Evolutionary conservation across 2,329 filamentous ascomycete species (phyloP).

Genomic region (Drechmeria coniospora): DNA sequence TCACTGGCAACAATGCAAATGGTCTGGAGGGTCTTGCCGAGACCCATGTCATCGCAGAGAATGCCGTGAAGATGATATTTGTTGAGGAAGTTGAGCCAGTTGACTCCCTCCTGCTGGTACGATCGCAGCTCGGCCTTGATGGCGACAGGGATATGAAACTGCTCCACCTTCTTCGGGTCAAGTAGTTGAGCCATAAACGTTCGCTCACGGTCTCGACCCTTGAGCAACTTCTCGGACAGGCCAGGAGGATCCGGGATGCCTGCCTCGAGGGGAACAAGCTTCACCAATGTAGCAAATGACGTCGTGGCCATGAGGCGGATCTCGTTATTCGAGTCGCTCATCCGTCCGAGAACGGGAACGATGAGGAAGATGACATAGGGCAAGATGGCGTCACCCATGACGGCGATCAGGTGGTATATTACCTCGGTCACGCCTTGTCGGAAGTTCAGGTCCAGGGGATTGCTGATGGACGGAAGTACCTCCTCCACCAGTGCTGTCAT

Average conservation of each 20-base stretch:
- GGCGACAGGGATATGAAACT: constrained; percentile 82
- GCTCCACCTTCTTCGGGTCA: constrained; percentile 91
- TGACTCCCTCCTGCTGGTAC: constrained; percentile 97
- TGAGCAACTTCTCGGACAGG: constrained; percentile 71
- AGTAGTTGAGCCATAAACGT: constrained; percentile 95
- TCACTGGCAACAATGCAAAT: constrained; percentile 97
- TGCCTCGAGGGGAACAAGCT: constrained; percentile 89
- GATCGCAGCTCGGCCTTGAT: constrained; percentile 95
- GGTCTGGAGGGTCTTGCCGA: constrained; percentile 94
- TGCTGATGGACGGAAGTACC: constrained; percentile 82
- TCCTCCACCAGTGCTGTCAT: constrained; percentile 94
- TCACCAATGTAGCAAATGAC: constrained; percentile 91
- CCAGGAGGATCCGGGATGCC: constrained; percentile 95
- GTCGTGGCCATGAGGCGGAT: constrained; percentile 89
- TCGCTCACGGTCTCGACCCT: constrained; percentile 82
- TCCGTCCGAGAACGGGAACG: constrained; percentile 86
- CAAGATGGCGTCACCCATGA: constrained; percentile 92
- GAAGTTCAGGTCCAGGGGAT: constrained; percentile 72
- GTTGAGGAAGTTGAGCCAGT: constrained; percentile 96
- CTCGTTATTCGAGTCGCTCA: constrained; percentile 97
- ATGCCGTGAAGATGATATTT: constrained; percentile 96
- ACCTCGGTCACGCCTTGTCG: constrained; percentile 90
- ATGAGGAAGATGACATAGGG: constrained; percentile 99
- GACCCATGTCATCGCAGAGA: constrained; percentile 97
- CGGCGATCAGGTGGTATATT: constrained; percentile 92